Evolutionary conservation across 2,329 filamentous ascomycete genomes (phyloP).

Genomic region (Hypomyces perniciosus): DNA sequence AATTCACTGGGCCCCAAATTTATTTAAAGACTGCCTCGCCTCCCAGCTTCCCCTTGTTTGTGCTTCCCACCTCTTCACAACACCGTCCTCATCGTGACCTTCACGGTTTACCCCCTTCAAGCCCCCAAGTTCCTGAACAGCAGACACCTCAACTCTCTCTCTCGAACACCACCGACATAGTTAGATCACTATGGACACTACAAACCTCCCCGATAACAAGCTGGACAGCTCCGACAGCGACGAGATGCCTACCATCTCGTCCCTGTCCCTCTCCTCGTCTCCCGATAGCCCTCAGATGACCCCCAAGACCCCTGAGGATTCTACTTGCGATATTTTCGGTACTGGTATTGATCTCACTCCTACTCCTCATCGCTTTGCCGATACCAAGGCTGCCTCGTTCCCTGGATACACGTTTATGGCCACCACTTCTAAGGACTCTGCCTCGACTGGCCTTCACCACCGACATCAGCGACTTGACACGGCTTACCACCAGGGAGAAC

Average conservation of each 20-base stretch:
- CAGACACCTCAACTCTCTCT: neutral
- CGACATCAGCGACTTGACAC: too few species aligned
- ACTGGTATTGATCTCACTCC: neutral
- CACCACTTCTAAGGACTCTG: too few species aligned
- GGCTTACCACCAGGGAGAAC: too few species aligned
- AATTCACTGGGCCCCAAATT: neutral
- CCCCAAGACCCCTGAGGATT: conserved; percentile 2
- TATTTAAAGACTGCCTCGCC: neutral
- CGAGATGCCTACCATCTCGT: neutral
- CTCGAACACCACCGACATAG: neutral
- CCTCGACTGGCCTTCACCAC: too few species aligned
- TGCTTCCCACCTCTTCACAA: neutral
- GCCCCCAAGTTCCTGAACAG: neutral
- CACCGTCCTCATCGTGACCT: neutral
- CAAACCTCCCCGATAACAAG: neutral
- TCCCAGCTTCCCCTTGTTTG: neutral
- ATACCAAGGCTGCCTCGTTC: neutral
- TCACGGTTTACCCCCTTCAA: too few species aligned
- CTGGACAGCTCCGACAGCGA: neutral
- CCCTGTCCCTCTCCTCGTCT: neutral
- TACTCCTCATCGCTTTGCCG: neutral
- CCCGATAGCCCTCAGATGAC: conserved; percentile 1
- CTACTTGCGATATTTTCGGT: neutral
- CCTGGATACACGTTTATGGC: too few species aligned
- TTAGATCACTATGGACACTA: neutral